phyloP scores from a whole-genome alignment of 495 filamentous ascomycete genomes.

The Penicillium paxilli region DNA sequence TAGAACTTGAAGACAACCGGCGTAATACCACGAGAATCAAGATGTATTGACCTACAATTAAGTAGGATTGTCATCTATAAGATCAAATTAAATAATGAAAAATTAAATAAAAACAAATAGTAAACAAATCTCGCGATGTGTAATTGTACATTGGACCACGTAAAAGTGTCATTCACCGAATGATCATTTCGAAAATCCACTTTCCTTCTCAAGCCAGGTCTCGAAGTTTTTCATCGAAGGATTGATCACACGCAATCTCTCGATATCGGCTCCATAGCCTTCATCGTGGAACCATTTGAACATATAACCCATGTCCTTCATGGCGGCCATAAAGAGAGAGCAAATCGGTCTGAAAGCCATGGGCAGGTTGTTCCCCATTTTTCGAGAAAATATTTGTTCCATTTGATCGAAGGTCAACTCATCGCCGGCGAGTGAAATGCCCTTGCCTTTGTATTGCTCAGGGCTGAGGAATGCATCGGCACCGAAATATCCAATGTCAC shows the following conservation, averaged over 20 bases:
- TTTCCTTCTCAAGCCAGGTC: slow-evolving; percentile 59
- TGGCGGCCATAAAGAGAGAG: slow-evolving; percentile 38
- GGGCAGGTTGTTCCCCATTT: slow-evolving; percentile 46
- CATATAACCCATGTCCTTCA: slow-evolving; percentile 58
- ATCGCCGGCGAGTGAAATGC: slow-evolving; percentile 57
- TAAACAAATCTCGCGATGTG: no score
- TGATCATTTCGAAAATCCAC: slow-evolving; percentile 30
- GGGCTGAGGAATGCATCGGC: slow-evolving; percentile 56
- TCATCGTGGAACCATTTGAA: slow-evolving; percentile 60
- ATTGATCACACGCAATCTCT: slow-evolving; percentile 45
- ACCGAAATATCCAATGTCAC: slow-evolving; percentile 63
- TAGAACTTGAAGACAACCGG: no score
- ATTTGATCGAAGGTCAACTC: slow-evolving; percentile 52
- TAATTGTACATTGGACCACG: no score
- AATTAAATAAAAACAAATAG: no score
- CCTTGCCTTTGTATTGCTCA: slow-evolving; percentile 38
- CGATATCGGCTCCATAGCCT: slow-evolving; percentile 61
- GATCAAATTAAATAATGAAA: no score
- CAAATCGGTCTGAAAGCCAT: slow-evolving; percentile 44
- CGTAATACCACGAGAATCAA: no score
- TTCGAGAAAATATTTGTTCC: slow-evolving; percentile 46
- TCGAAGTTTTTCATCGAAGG: slow-evolving; percentile 55
- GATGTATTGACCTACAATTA: no score
- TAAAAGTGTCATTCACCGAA: no score
- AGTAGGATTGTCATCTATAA: no score